Conservation (phyloP, 176 grass and related monocot genomes). For the Hordeum marinum region DNA sequence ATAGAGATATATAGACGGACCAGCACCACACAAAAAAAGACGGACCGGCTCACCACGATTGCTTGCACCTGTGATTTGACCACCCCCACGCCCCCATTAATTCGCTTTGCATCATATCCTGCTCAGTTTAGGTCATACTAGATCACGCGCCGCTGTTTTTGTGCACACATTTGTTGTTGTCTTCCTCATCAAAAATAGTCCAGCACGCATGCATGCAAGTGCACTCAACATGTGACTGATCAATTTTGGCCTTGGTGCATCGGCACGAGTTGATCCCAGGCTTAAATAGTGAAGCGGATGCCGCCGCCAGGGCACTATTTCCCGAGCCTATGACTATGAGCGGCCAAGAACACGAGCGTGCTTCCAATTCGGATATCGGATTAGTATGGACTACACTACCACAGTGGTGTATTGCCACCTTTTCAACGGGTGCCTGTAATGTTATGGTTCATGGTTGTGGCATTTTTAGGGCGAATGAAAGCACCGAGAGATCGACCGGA, state of each 20-base stretch:
- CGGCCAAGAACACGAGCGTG: neutral
- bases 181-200: neutral
- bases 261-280: neutral
- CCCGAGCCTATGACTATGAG: neutral
- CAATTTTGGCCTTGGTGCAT: neutral
- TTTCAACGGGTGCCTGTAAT: neutral
- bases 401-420: no score
- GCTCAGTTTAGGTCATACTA: neutral
- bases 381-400: no score
- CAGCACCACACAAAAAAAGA: neutral
- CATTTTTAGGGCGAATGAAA: neutral
- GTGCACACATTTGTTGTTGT: neutral
- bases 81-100: neutral
- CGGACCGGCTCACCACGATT: neutral
- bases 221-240: neutral
- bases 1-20: neutral
- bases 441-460: neutral
- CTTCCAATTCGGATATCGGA: no score
- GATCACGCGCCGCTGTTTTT: neutral
- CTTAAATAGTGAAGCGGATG: neutral
- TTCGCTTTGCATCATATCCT: neutral
- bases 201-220: neutral
- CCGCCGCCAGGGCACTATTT: neutral
- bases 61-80: slow-evolving; percentile 19
- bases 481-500: neutral